Percentiles rank a stretch among this genome's conserved stretches.
Conservation (phyloP, 164 flowering plant genomes). For the Liriodendron chinense region DNA sequence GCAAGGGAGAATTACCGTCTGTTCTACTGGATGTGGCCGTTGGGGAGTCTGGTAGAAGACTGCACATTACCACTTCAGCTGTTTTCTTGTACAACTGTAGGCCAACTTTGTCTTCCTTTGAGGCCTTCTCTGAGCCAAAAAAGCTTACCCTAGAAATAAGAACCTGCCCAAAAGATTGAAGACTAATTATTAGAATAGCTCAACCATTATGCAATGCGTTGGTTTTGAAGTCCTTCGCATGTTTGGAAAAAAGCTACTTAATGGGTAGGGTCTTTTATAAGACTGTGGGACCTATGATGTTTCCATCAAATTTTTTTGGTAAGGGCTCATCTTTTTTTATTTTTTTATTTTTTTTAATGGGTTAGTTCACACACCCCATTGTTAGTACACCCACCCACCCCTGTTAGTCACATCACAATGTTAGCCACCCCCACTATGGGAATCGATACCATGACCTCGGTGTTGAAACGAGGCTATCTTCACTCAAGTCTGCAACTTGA, state of each 20-base stretch:
- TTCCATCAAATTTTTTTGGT: no score
- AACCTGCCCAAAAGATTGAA: slow-evolving; percentile 49
- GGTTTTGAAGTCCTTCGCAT: neutral
- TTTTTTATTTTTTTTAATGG: no score
- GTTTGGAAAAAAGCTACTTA: slow-evolving; percentile 1
- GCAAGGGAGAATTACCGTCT: slow-evolving; percentile 38
- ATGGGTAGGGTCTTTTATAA: no score
- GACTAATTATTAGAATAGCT: neutral
- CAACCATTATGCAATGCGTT: neutral
- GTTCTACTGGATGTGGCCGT: slow-evolving; percentile 88
- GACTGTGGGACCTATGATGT: no score
- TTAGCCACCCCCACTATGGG: no score
- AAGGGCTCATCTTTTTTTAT: no score
- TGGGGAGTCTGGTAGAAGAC: slow-evolving; percentile 83
- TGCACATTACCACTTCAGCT: slow-evolving; percentile 93
- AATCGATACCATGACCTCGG: no score
- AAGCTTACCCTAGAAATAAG: slow-evolving; percentile 70
- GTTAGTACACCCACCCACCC: no score
- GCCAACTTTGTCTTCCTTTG: slow-evolving; percentile 33
- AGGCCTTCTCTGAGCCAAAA: slow-evolving; percentile 44
- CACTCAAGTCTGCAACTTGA: no score
- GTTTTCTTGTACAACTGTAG: slow-evolving; percentile 66
- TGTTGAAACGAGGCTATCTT: no score
- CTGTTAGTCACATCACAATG: no score
- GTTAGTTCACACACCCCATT: no score